Evolutionary conservation across 176 grass and related monocot species (phyloP), one percentile per base, ranked within the genome.

Genomic region (Chrysopogon serrulatus): DNA sequence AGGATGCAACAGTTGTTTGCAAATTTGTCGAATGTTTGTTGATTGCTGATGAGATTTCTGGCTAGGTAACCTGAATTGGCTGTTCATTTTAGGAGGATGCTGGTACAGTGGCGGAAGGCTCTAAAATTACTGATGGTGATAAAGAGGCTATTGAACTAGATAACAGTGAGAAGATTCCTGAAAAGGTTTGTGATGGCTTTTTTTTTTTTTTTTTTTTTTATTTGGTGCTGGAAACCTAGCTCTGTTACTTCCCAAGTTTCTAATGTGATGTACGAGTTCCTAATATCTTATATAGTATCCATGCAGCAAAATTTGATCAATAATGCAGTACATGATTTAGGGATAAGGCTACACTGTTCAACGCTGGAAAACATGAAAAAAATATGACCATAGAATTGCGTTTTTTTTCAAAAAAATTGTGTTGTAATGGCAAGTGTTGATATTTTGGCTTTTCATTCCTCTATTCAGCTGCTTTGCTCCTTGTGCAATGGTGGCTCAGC

Each of bases 61-160:
- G 73, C 42, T 76, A 78, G 5, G 4, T 45, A 45, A 73, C 36
- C 36, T 79, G 6, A 33, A 41, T 47, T 84, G 15, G 28, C 57
- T 47, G 8, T 68, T 47, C 30, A 30, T 83, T 82, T 53, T 56
- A 77, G 86, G 65, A 40, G 37, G 53, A 77, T 47, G 47, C 3
- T 35, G 23, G 35, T 32, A 18, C 10, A 7, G 27, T 30, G 7
- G 60, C 8, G 62, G 80, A 76, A 1, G 13, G 26, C 51, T 69
- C 63, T n/a, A 26, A n/a, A 66, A 28, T 1, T 31, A 28, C 1
- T 61, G 36, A 59, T 76, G 21, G 21, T 18, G n/a, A 60, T 32
- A 71, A 28, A 82, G 42, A 34, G 42, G 27, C 1, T 80, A 47
- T 23, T 49, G 62, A 51, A 67, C 62, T n/a, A 49, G 17, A 35